phyloP scores from a whole-genome alignment of 805 yeast species.

The Yamadazyma sp. region DNA sequence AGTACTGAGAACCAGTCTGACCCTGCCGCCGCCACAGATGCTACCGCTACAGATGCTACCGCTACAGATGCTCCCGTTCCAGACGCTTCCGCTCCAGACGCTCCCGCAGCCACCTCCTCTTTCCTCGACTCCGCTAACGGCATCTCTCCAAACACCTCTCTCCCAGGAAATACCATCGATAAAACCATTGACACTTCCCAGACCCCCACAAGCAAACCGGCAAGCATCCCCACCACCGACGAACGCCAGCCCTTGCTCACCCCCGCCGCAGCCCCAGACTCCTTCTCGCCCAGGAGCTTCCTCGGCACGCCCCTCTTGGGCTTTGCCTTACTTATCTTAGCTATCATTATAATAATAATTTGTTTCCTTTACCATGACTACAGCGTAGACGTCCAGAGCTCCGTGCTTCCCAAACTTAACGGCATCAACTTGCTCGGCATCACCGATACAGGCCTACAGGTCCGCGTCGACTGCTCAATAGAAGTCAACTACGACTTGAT shows the following conservation, averaged over 20 bases:
- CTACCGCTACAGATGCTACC: not conserved
- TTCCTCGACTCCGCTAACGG: too few species aligned
- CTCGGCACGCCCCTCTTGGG: conserved; percentile 14
- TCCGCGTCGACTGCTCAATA: conserved; percentile 28
- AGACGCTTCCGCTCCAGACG: not conserved
- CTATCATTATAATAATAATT: conserved; percentile 14
- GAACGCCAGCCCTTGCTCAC: conserved; percentile 13
- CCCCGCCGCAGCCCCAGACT: conserved; percentile 1
- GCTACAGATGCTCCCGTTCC: not conserved
- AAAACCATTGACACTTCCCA: too few species aligned
- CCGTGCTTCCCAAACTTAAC: conserved; percentile 24
- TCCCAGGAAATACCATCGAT: conserved; percentile 4
- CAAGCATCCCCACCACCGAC: conserved; percentile 9
- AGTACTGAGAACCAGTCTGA: not conserved
- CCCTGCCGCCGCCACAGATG: not conserved
- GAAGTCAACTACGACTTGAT: conserved; percentile 29
- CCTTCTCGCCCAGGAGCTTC: conserved; percentile 6
- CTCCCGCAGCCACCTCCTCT: not conserved
- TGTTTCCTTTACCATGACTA: conserved; percentile 16
- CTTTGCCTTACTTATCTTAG: conserved; percentile 12
- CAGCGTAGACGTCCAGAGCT: conserved; percentile 15
- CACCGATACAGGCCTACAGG: conserved; percentile 26
- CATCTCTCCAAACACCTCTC: conserved; percentile 8
- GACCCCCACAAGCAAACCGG: conserved; percentile 5
- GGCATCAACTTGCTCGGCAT: conserved; percentile 24